Evolutionary conservation across 352 stramenopile species (phyloP), one percentile per base, ranked within the genome.

Genomic region (Hyaloperonospora brassicae): DNA sequence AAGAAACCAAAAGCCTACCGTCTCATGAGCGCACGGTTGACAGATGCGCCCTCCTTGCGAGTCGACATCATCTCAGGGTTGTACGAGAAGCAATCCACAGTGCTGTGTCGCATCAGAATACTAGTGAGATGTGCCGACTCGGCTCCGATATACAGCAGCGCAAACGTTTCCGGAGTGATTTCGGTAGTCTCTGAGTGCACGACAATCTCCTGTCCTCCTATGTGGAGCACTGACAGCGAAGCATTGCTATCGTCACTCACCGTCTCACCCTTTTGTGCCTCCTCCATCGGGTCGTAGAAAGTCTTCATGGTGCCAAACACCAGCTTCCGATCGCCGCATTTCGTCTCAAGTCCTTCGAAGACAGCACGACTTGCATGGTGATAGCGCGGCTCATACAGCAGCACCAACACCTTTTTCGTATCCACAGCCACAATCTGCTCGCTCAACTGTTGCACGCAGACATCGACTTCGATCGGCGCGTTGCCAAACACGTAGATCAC

Each of bases 401-500:
- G 21, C 24, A 98, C 56, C 14, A 96, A 11, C n/a, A 70, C 79
- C 38, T 87, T 84, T 23, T 55, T 54, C 5, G 55, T 53, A 6
- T 72, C 58, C 40, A 80, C 65, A 25, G 38, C 38, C 14, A 43
- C 40, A 17, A 87, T 51, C 1, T 53, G 38, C 0, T 61, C 36
- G 2, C 68, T 51, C 17, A 94, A 39, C 24, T 67, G 58, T 14
- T 77, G 70, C 30, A 64, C 73, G 48, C 78, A 89, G 38, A 76
- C 50, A 2, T 64, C 60, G 0, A 80, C 55, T 44, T 94, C 83
- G 70, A 92, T 72, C 8, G 73, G 52, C 8, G 73, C 68, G 52
- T 89, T 92, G 52, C 86, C 86, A 57, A 95, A 94, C 39, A 88
- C 83, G 61, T 98, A 98, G 34, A 97, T 77, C 3, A 98, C 87